phyloP scores from a whole-genome alignment of 2,329 filamentous ascomycete species.

The Juglanconis oblonga region DNA sequence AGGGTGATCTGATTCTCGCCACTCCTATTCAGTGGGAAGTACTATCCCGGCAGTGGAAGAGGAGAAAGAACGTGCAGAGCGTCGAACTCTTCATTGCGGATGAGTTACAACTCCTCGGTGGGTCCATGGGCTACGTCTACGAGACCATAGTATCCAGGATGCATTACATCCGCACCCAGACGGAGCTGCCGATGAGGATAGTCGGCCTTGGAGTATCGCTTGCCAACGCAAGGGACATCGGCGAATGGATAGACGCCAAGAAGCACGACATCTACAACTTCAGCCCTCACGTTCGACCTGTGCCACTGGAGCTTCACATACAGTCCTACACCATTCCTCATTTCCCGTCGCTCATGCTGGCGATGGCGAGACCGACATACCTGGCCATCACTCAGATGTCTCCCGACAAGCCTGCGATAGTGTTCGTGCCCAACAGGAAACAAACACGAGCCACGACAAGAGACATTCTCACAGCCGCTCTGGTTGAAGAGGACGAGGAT shows the following conservation, averaged over 20 bases:
- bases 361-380: constrained; percentile 95
- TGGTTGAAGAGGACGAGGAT: constrained; percentile 88
- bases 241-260: constrained; percentile 96
- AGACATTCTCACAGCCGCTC: constrained; percentile 82
- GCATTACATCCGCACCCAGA: constrained; percentile 90
- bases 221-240: constrained; percentile 88
- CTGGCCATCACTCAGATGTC: constrained; percentile 85
- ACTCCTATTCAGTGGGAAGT: constrained; percentile 96
- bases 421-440: constrained; percentile 92
- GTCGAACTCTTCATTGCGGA: constrained; percentile 92
- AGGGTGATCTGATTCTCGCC: constrained; percentile 84
- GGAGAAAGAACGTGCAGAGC: constrained; percentile 89
- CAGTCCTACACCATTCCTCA: constrained; percentile 96
- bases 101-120: constrained; percentile 90
- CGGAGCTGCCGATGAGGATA: constrained; percentile 80
- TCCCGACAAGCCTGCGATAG: constrained; percentile 80
- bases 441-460: constrained; percentile 84
- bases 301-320: constrained; percentile 89
- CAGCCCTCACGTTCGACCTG: constrained; percentile 83
- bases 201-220: constrained; percentile 88
- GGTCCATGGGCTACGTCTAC: constrained; percentile 82
- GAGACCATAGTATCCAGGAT: constrained; percentile 97
- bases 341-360: constrained; percentile 96
- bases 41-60: constrained; percentile 91
- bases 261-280: constrained; percentile 99